A percentile compares a stretch with the other conserved stretches of the same genome.
Evolutionary conservation across 495 filamentous ascomycete genomes (phyloP).

Genomic region (Viridothelium virens): DNA sequence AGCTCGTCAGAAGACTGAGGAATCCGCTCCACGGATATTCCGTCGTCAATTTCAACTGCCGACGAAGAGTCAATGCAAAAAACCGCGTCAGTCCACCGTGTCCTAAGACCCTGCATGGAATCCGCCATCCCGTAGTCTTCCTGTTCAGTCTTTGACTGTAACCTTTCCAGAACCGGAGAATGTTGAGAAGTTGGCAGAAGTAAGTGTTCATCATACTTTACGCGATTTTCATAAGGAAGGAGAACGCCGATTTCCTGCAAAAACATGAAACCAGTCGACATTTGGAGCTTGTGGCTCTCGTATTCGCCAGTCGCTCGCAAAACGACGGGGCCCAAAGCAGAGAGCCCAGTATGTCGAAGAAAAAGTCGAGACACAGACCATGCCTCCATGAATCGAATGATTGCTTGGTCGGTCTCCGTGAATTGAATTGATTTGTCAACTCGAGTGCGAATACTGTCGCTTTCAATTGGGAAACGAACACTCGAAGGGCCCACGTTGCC

Average conservation of each 20-base stretch:
- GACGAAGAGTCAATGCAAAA: constrained; percentile 73
- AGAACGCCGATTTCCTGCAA: constrained; percentile 82
- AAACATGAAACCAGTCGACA: constrained; percentile 54
- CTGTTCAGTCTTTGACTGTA: constrained; percentile 21
- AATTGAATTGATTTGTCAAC: constrained; percentile 32
- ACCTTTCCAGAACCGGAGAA: constrained; percentile 28
- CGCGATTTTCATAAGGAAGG: constrained; percentile 68
- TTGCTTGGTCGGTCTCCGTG: constrained; percentile 42
- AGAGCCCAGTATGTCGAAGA: constrained; percentile 38
- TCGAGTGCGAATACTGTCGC: constrained; percentile 12
- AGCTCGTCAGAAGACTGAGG: constrained; percentile 38
- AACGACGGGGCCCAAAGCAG: constrained; percentile 60
- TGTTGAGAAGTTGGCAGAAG: constrained; percentile 45
- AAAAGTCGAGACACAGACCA: constrained; percentile 55
- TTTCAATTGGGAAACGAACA: constrained; percentile 34
- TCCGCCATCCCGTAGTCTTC: constrained; percentile 33
- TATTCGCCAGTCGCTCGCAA: constrained; percentile 68
- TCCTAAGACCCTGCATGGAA: constrained; percentile 53
- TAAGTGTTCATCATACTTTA: constrained; percentile 54
- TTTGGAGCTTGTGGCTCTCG: constrained; percentile 11
- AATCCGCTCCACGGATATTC: constrained; percentile 66
- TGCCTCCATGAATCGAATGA: constrained; percentile 64
- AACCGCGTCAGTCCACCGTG: constrained; percentile 63
- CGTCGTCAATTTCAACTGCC: constrained; percentile 82
- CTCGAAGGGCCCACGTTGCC: constrained; percentile 46